phyloP scores from a whole-genome alignment of 768 basidiomycete species.

The Sporobolomyces phaffii region DNA sequence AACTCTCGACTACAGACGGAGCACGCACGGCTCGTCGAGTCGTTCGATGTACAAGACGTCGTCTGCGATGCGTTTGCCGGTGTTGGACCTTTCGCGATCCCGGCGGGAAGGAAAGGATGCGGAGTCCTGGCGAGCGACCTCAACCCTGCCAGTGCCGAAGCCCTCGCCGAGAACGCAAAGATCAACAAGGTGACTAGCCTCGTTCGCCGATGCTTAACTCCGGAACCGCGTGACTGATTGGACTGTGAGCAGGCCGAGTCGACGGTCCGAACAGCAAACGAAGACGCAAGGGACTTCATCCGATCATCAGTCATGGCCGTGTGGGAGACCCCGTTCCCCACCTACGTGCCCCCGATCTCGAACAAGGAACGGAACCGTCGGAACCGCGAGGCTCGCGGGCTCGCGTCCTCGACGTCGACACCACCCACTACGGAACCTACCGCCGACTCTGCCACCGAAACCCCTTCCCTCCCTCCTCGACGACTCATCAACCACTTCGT shows the following conservation, averaged over 20 bases:
- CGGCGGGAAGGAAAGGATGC: constrained; percentile 82
- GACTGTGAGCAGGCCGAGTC: constrained; percentile 59
- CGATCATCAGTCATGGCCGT: constrained; percentile 54
- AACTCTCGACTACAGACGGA: constrained; percentile 91
- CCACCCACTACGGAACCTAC: neutral
- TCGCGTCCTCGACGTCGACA: neutral
- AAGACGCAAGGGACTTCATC: constrained; percentile 86
- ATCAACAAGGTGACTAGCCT: constrained; percentile 64
- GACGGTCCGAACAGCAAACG: constrained; percentile 64
- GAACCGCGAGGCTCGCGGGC: constrained; percentile 27
- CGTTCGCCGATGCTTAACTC: neutral
- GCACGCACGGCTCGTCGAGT: constrained; percentile 72
- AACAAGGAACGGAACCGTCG: constrained; percentile 16
- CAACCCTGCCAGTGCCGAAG: constrained; percentile 80
- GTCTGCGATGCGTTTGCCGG: constrained; percentile 94
- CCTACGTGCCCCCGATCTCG: constrained; percentile 38
- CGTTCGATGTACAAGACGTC: constrained; percentile 64
- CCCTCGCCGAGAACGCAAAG: constrained; percentile 63
- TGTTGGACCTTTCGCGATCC: constrained; percentile 91
- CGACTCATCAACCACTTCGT: constrained; percentile 73
- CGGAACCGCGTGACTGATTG: neutral
- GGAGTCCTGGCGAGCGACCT: constrained; percentile 82
- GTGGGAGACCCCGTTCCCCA: constrained; percentile 63
- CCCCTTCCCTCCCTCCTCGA: constrained; percentile 47
- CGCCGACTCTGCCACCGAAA: neutral